Base-by-base conservation (phyloP, 1,284 basidiomycete genomes). In the Cryptococcus neoformans region DNA sequence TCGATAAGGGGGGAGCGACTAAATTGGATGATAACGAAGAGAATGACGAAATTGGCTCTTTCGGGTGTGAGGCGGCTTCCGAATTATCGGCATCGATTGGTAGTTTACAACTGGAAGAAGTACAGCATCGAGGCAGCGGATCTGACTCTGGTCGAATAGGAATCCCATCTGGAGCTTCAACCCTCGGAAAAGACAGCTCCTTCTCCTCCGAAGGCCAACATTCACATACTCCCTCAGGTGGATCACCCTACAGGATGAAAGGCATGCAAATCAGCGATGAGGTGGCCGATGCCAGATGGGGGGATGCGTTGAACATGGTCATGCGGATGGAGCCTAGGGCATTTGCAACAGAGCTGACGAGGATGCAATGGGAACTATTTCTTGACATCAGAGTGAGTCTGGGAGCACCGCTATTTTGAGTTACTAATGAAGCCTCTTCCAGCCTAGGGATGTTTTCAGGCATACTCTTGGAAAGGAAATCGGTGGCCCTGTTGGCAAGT, bases 401-500 rank as follows among this genome's bases (percentile, higher is more conserved):
- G 53, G 14, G 40, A 28, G 11, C 28, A 35, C 8, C 34, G 10
- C n/a, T 11, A 16, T 10, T 17, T n/a, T 8, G 16, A 39, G 9
- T 34, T 8, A 14, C 8, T 36, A 14, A 12, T 40, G 42, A 36
- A 16, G 12, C 14, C 11, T 36, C 28, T 44, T 10, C 28, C 53
- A 74, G 66, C 71, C 75, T 2, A 61, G 77, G 8, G 76, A 78
- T 49, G 60, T 75, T 10, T 65, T 78, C 39, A 56, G 76, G 9
- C 76, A 79, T 60, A 73, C 74, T 57, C 57, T 78, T 28, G 75
- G 76, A 3, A 72, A 75, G 48, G 77, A 77, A 58, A 63, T 62
- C 11, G 65, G 69, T 49, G 69, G 65, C 4, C 68, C 74, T 2
- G 71, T 78, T 0, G 68, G 68, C 8, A 58, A 65, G 11, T 67